These are phyloP conservation scores for Lipomyces orientalis DNA, from an alignment of 805 yeast genomes.

Conservation along the genomic window DNA sequence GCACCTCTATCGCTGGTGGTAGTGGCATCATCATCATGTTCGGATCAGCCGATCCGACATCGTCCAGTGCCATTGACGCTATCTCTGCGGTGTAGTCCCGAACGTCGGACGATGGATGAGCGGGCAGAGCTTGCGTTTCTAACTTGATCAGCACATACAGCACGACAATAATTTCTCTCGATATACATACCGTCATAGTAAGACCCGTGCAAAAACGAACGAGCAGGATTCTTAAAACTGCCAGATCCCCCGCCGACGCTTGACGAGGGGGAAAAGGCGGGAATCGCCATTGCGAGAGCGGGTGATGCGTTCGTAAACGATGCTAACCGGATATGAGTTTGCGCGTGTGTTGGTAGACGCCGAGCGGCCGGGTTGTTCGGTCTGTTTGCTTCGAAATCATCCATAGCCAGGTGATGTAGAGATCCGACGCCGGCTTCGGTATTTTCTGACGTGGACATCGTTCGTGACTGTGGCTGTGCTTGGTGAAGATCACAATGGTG, in stretches of 20 bases:
- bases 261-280: conserved; percentile 8
- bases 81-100: conserved; percentile 37
- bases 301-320: conserved; percentile 14
- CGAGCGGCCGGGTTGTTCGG: background rate
- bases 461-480: background rate
- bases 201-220: background rate
- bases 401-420: background rate
- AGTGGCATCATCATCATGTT: conserved; percentile 4
- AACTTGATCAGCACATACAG: conserved; percentile 1
- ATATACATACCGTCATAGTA: background rate
- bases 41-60: conserved; percentile 4
- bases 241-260: conserved; percentile 9
- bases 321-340: conserved; percentile 32
- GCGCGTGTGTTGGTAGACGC: conserved; percentile 22
- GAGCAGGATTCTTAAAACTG: conserved; percentile 10
- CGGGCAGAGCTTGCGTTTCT: background rate
- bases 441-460: background rate
- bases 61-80: conserved; percentile 33
- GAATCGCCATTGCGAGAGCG: conserved; percentile 5
- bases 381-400: background rate
- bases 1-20: conserved; percentile 23
- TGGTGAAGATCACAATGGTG: background rate
- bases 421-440: background rate
- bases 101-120: conserved; percentile 10
- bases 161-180: background rate